phyloP scores from a whole-genome alignment of 371 early-diverging fungal species.

The Umbelopsis sp. region DNA sequence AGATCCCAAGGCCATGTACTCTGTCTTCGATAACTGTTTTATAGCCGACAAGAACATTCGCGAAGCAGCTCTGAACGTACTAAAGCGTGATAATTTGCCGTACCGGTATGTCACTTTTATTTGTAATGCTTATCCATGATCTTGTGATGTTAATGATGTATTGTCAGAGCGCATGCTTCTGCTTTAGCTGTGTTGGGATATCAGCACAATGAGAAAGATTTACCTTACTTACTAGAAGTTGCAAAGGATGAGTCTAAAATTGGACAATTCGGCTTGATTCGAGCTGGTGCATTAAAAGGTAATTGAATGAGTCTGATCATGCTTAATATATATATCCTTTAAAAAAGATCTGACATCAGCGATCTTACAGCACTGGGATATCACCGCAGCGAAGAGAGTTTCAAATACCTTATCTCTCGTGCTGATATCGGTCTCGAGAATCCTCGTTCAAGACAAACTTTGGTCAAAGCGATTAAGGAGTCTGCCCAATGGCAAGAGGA shows the following conservation, averaged over 20 bases:
- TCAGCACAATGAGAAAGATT: conserved; percentile 49
- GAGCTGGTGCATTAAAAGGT: conserved; percentile 41
- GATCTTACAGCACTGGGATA: conserved; percentile 37
- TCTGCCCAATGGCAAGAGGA: conserved; percentile 45
- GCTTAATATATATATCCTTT: neutral
- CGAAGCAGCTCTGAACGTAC: conserved; percentile 34
- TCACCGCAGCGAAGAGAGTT: conserved; percentile 46
- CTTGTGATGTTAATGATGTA: neutral
- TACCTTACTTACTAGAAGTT: conserved; percentile 35
- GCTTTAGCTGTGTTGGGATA: conserved; percentile 39
- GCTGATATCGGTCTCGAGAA: conserved; percentile 38
- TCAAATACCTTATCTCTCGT: conserved; percentile 41
- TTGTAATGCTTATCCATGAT: neutral
- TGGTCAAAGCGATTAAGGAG: conserved; percentile 33
- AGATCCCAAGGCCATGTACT: conserved; percentile 37
- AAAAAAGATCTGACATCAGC: neutral
- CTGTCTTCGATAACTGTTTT: conserved; percentile 25
- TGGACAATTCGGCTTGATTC: conserved; percentile 47
- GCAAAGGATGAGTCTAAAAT: conserved; percentile 41
- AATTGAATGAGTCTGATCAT: neutral
- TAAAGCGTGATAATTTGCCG: conserved; percentile 34
- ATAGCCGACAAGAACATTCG: conserved; percentile 44
- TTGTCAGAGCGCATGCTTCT: conserved; percentile 35
- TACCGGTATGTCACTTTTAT: conserved; percentile 29
- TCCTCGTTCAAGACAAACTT: conserved; percentile 31